These are phyloP conservation scores for Glycyrrhiza uralensis DNA, from an alignment of 306 rosid genomes.

Conservation along the genomic window DNA sequence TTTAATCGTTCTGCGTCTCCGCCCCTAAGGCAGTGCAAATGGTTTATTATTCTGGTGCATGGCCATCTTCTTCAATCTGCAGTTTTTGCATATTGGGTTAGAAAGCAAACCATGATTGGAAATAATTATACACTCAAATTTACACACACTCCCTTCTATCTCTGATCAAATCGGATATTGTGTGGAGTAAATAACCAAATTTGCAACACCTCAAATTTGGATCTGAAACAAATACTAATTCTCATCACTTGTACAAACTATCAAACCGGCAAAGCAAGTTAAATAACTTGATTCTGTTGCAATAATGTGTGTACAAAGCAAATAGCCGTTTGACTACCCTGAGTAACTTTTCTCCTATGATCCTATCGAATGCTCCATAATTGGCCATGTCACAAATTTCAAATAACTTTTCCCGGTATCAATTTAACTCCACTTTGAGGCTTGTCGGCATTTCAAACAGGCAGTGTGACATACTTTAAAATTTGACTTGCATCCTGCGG, in stretches of 20 bases:
- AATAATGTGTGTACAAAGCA: slow-evolving; percentile 7
- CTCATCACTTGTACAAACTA: slow-evolving; percentile 27
- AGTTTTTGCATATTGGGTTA: background rate
- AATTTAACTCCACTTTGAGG: slow-evolving; percentile 21
- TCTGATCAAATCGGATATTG: background rate
- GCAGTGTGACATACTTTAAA: slow-evolving; percentile 17
- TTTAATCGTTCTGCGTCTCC: too few species aligned
- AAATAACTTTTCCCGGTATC: background rate
- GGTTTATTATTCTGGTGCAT: background rate
- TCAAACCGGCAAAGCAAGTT: background rate
- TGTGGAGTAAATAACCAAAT: background rate
- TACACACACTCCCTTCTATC: too few species aligned
- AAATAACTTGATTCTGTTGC: background rate
- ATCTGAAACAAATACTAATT: slow-evolving; percentile 1
- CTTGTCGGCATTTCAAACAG: slow-evolving; percentile 15
- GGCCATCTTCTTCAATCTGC: background rate
- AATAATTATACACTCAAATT: too few species aligned
- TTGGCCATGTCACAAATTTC: slow-evolving; percentile 11
- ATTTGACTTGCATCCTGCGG: slow-evolving; percentile 21
- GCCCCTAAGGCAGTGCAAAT: background rate
- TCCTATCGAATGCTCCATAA: slow-evolving; percentile 6
- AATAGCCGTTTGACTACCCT: slow-evolving; percentile 1
- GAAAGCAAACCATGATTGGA: background rate
- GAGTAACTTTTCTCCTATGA: slow-evolving; percentile 1
- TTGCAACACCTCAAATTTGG: slow-evolving; percentile 9